Percentiles rank a stretch among this genome's conserved stretches.
phyloP scores from a whole-genome alignment of 1,284 basidiomycete genomes.

The Tremellales sp. region DNA sequence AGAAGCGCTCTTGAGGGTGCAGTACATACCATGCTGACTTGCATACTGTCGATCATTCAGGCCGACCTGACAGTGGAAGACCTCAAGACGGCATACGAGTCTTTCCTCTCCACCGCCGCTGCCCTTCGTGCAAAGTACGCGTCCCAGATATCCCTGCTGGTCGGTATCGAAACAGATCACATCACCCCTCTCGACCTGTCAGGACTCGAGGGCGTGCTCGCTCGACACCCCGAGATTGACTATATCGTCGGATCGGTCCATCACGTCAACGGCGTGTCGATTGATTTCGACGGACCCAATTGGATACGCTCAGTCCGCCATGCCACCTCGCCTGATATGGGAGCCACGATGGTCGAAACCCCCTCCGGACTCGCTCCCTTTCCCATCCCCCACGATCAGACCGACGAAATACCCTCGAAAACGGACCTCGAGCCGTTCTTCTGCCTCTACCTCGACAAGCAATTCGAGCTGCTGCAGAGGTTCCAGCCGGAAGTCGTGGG shows the following conservation, averaged over 20 bases:
- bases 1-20: not conserved
- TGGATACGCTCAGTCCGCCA: constrained; percentile 29
- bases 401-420: constrained; percentile 13
- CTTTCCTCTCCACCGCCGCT: constrained; percentile 61
- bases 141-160: constrained; percentile 66
- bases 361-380: constrained; percentile 1
- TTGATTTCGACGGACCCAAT: constrained; percentile 74
- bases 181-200: constrained; percentile 68
- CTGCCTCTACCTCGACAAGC: constrained; percentile 73
- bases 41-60: constrained; percentile 15
- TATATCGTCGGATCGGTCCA: constrained; percentile 93
- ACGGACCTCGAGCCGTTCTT: constrained; percentile 52
- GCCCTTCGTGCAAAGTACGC: constrained; percentile 56
- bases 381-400: constrained; percentile 7
- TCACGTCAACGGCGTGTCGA: constrained; percentile 81
- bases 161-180: constrained; percentile 91
- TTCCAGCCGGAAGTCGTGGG: constrained; percentile 87
- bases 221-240: constrained; percentile 63
- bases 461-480: constrained; percentile 63
- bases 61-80: constrained; percentile 40
- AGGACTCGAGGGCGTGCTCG: constrained; percentile 52
- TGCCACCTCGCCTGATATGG: not conserved
- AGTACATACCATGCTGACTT: constrained; percentile 1
- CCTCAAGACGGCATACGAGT: constrained; percentile 26
- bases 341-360: not conserved